phyloP scores from a whole-genome alignment of 163 green algal species.

The Chlamydomonas reinhardtii region DNA sequence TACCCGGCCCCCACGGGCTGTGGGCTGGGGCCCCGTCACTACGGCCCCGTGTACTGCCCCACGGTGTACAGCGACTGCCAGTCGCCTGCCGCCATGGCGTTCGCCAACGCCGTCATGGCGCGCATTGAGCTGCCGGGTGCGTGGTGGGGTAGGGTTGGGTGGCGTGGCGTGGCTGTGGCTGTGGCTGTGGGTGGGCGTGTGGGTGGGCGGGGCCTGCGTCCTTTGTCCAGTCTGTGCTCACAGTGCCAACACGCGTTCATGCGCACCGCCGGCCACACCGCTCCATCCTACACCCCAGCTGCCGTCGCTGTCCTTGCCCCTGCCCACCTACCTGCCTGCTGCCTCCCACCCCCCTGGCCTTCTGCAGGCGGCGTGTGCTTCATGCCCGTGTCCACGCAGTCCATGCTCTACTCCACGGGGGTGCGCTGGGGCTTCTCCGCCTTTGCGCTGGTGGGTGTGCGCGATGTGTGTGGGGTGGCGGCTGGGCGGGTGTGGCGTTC shows the following conservation, averaged over 20 bases:
- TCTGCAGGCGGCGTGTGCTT: slow-evolving; percentile 46
- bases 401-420: slow-evolving; percentile 56
- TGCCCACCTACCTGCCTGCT: background rate
- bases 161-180: background rate
- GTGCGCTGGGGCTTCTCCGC: slow-evolving; percentile 64
- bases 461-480: too few species aligned
- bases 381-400: slow-evolving; percentile 52
- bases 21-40: background rate
- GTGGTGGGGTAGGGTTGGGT: background rate
- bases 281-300: too few species aligned
- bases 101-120: slow-evolving; percentile 48
- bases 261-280: too few species aligned
- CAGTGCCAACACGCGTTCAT: too few species aligned
- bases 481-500: too few species aligned
- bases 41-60: slow-evolving; percentile 21
- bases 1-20: too few species aligned
- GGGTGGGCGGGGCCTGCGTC: too few species aligned
- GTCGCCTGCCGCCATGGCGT: slow-evolving; percentile 20
- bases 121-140: slow-evolving; percentile 37
- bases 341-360: background rate
- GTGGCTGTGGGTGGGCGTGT: too few species aligned
- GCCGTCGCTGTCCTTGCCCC: too few species aligned
- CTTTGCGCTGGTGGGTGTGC: slow-evolving; percentile 47
- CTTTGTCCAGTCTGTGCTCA: too few species aligned
- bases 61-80: slow-evolving; percentile 28